Evolutionary conservation across 768 basidiomycete genomes (phyloP), one percentile per base, ranked within the genome.

Genomic region (Lanmaoa pseudosensibilis): DNA sequence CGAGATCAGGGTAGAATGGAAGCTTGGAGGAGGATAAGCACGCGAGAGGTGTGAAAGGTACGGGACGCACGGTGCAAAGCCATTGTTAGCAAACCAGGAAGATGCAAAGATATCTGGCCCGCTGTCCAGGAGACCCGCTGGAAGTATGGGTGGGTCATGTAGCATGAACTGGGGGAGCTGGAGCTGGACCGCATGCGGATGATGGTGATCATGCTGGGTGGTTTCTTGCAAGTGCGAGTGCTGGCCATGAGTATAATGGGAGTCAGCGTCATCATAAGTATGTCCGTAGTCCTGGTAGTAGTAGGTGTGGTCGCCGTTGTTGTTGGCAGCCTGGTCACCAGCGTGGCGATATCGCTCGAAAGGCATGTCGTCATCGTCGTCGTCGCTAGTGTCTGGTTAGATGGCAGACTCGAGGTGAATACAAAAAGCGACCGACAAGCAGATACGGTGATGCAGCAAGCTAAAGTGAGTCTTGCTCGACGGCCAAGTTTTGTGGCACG

Each of bases 151-250:
- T 0, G 80, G 76, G 5, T 78, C 79, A 57, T 71, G 71, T 62
- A 82, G 74, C 72, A 90, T 80, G 68, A 86, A 89, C 27, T 80
- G 77, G 4, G 88, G 88, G 38, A 90, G 75, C 69, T 87, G 85
- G 59, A 89, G 80, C 54, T 77, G 78, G 58, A 80, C 65, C 7
- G 67, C 59, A 63, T 65, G 60, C 30, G 69, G 64, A 34, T 56
- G 44, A 30, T 48, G 34, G 45, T 52, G 48, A 41, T 47, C 46
- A 51, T 59, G 15, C 43, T 32, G 56, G 6, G 40, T 32, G 12
- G 23, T 25, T 36, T 52, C 64, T 25, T 48, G 43, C 21, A 12
- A 34, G 51, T 51, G 48, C 34, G 51, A 16, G 27, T 43, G 33
- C 32, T 43, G 57, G 43, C 16, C 50, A 27, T 53, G 51, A 34